Percentiles rank a stretch among this genome's conserved stretches.
These are phyloP conservation scores for Vanderwaltozyma verrucispora DNA, from an alignment of 805 yeast species.

Conservation along the genomic window DNA sequence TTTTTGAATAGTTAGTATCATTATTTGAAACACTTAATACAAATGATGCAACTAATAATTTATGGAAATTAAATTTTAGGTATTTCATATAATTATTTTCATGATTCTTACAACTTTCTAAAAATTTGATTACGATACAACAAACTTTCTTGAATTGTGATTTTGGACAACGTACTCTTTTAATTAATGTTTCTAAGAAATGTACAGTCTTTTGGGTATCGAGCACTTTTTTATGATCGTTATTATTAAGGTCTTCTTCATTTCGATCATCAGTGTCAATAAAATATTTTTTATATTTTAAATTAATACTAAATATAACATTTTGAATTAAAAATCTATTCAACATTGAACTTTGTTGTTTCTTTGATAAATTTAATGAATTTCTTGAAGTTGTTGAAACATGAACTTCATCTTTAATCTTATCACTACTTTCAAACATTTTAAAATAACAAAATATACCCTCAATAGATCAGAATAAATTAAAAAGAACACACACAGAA, in stretches of 20 bases:
- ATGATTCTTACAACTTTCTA: slow-evolving; percentile 10
- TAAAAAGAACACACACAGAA: too few species aligned
- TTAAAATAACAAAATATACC: too few species aligned
- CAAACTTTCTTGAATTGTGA: slow-evolving; percentile 20
- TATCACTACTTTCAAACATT: too few species aligned
- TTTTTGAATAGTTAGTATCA: slow-evolving; percentile 3
- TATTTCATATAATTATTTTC: slow-evolving; percentile 15
- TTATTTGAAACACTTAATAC: slow-evolving; percentile 14
- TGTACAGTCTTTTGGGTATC: neutral
- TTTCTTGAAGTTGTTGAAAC: too few species aligned
- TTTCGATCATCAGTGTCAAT: neutral
- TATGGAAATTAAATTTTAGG: slow-evolving; percentile 12
- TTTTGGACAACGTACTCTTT: slow-evolving; percentile 11
- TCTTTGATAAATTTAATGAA: too few species aligned
- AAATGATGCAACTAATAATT: slow-evolving; percentile 15
- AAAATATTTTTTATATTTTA: slow-evolving; percentile 8
- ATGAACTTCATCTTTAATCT: too few species aligned
- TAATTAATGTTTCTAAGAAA: slow-evolving; percentile 11
- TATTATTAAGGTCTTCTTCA: neutral
- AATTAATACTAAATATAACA: slow-evolving; percentile 8
- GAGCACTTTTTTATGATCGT: neutral
- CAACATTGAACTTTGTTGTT: slow-evolving; percentile 1
- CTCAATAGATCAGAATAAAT: too few species aligned
- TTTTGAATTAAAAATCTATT: slow-evolving; percentile 12
- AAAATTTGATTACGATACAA: slow-evolving; percentile 16